Percentiles rank a stretch among this genome's conserved stretches.
These are phyloP conservation scores for Myotisia sp. DNA, from an alignment of 2,329 filamentous ascomycete genomes.

Conservation along the genomic window DNA sequence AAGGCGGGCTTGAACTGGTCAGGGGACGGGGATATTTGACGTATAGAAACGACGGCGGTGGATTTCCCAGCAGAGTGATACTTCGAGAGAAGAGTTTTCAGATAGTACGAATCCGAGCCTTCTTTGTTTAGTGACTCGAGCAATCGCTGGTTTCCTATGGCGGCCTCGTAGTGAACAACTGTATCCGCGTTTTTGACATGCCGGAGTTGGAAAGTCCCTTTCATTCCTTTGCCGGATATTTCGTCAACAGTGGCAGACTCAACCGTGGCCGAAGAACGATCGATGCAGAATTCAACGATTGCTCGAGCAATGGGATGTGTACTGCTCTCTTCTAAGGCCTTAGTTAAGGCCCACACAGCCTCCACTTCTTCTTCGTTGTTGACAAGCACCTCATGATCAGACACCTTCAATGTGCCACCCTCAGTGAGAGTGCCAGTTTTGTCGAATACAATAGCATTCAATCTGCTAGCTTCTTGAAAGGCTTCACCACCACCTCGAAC, in stretches of 20 bases:
- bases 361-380: constrained; percentile 22
- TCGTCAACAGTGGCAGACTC: constrained; percentile 35
- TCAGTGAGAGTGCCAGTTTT: constrained; percentile 75
- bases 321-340: constrained; percentile 43
- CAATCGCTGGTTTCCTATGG: constrained; percentile 45
- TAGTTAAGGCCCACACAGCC: constrained; percentile 34
- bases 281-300: constrained; percentile 36
- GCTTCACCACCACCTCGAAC: constrained; percentile 75
- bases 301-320: constrained; percentile 47
- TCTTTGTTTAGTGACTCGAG: constrained; percentile 21
- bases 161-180: constrained; percentile 29
- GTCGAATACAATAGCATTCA: constrained; percentile 72
- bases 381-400: constrained; percentile 34
- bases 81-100: constrained; percentile 23
- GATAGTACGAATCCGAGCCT: constrained; percentile 21
- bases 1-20: constrained; percentile 39
- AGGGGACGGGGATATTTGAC: constrained; percentile 13
- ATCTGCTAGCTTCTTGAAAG: constrained; percentile 66
- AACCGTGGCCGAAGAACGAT: constrained; percentile 17
- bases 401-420: constrained; percentile 44
- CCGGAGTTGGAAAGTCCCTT: constrained; percentile 31
- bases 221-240: constrained; percentile 44
- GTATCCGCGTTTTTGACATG: constrained; percentile 11
- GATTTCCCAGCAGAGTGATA: constrained; percentile 32
- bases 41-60: constrained; percentile 31